Percentiles rank a stretch among this genome's conserved stretches.
phyloP scores from a whole-genome alignment of 345 rosid genomes.

The Eucalyptus cloeziana region DNA sequence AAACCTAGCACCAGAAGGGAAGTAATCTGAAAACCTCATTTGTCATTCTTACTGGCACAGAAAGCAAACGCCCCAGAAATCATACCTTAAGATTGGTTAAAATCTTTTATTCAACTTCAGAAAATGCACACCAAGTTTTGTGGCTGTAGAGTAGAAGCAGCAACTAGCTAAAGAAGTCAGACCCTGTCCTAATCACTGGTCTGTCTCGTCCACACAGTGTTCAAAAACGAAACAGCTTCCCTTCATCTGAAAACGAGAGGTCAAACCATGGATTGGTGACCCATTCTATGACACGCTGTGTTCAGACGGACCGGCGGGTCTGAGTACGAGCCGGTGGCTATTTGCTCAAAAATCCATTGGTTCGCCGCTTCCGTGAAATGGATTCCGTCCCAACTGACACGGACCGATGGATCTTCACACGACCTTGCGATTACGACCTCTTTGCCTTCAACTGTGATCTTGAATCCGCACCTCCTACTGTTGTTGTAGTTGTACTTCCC shows the following conservation, averaged over 20 bases:
- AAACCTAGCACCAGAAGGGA: neutral
- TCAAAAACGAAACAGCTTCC: neutral
- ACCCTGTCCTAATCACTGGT: neutral
- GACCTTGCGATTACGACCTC: slow-evolving; percentile 32
- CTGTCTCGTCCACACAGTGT: neutral
- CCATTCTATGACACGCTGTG: slow-evolving; percentile 25
- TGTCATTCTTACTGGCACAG: neutral
- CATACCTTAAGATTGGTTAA: neutral
- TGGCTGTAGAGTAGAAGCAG: neutral
- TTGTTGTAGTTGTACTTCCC: slow-evolving; percentile 58
- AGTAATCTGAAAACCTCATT: neutral
- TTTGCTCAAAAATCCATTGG: slow-evolving; percentile 32
- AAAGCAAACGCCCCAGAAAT: neutral
- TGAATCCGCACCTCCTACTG: slow-evolving; percentile 36
- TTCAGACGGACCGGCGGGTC: slow-evolving; percentile 40
- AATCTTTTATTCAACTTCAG: neutral
- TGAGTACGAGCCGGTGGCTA: slow-evolving; percentile 32
- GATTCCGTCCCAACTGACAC: slow-evolving; percentile 62
- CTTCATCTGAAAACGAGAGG: neutral
- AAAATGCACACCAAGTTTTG: neutral
- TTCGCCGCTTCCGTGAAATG: slow-evolving; percentile 75
- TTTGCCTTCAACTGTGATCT: slow-evolving; percentile 23
- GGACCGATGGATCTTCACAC: slow-evolving; percentile 37
- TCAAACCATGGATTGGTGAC: neutral
- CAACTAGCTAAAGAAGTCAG: neutral